These are phyloP conservation scores for Allomyces arbusculus DNA, from an alignment of 192 early-diverging fungal genomes.

Conservation along the genomic window DNA sequence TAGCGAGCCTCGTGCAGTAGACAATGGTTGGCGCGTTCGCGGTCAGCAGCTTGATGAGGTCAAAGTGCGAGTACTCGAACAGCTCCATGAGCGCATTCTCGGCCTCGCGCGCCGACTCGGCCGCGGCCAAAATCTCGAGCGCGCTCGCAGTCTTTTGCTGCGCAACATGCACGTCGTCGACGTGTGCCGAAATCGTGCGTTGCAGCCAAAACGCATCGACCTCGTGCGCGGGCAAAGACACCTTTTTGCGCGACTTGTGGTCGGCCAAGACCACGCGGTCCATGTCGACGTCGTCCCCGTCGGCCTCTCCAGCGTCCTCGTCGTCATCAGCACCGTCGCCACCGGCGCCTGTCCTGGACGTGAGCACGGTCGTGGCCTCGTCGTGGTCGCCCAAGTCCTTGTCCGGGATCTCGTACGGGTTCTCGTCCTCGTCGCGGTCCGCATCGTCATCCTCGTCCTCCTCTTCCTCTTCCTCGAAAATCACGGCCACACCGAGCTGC, in stretches of 20 bases:
- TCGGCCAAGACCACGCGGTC: conserved; percentile 3
- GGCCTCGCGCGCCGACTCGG: conserved; percentile 49
- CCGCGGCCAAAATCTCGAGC: conserved; percentile 47
- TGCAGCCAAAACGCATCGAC: conserved; percentile 98
- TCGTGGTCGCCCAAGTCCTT: conserved; percentile 9
- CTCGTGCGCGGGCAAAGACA: conserved; percentile 28
- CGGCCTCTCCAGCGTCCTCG: conserved; percentile 12
- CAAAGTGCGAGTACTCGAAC: conserved; percentile 94
- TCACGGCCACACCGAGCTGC: conserved; percentile 79
- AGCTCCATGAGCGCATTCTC: conserved; percentile 94
- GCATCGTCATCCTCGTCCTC: conserved; percentile 54
- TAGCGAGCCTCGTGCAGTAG: conserved; percentile 74
- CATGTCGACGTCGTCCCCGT: conserved; percentile 4
- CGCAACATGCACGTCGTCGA: conserved; percentile 61
- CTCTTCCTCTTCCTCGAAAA: conserved; percentile 90
- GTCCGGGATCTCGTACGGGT: conserved; percentile 16
- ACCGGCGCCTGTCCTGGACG: background rate
- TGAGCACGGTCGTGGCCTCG: no score
- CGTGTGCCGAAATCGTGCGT: conserved; percentile 58
- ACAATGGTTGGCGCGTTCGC: conserved; percentile 71
- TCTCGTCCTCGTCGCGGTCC: conserved; percentile 5
- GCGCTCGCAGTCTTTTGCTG: conserved; percentile 72
- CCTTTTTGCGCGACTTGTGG: background rate
- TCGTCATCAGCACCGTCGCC: conserved; percentile 8
- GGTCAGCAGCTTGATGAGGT: conserved; percentile 73